Evolutionary conservation across 441 rosid genomes (phyloP).

Genomic region (Pelargonium fulgidum): DNA sequence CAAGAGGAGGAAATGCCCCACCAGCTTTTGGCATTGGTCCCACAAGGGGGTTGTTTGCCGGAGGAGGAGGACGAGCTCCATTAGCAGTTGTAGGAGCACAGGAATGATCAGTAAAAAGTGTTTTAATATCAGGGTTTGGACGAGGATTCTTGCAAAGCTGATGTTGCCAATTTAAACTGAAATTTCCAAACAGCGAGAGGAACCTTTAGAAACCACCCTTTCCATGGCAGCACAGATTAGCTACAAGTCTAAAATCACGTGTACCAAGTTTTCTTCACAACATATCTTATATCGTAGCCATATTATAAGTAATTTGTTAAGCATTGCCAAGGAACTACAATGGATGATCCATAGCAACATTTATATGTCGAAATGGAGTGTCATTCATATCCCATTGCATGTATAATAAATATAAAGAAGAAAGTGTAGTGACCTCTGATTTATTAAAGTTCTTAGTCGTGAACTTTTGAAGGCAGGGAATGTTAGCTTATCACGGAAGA

Average conservation of each 20-base stretch:
- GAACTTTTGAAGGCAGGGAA: slow-evolving; percentile 69
- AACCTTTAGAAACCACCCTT: slow-evolving; percentile 12
- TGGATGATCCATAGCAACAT: neutral
- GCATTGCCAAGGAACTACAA: neutral
- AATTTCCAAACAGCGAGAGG: slow-evolving; percentile 15
- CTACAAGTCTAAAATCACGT: neutral
- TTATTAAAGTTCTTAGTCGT: slow-evolving; percentile 66
- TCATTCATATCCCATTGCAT: slow-evolving; percentile 1
- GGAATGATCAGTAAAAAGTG: slow-evolving; percentile 66
- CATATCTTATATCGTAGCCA: neutral
- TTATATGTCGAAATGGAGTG: neutral
- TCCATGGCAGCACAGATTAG: neutral
- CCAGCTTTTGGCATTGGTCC: slow-evolving; percentile 46
- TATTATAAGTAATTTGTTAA: neutral
- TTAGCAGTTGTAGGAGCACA: slow-evolving; percentile 48
- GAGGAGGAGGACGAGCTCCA: slow-evolving; percentile 67
- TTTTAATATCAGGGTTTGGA: slow-evolving; percentile 72
- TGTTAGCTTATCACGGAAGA: slow-evolving; percentile 79
- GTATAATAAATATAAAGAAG: neutral
- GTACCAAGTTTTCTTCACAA: neutral
- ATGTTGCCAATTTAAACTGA: slow-evolving; percentile 87
- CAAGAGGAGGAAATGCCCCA: slow-evolving; percentile 48
- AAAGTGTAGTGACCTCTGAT: slow-evolving; percentile 48
- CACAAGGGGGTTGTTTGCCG: slow-evolving; percentile 68
- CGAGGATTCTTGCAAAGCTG: slow-evolving; percentile 78